A percentile compares a stretch with the other conserved stretches of the same genome.
These are phyloP conservation scores for Pseudomassariella vexata DNA, from an alignment of 2,329 filamentous ascomycete species.

Conservation along the genomic window DNA sequence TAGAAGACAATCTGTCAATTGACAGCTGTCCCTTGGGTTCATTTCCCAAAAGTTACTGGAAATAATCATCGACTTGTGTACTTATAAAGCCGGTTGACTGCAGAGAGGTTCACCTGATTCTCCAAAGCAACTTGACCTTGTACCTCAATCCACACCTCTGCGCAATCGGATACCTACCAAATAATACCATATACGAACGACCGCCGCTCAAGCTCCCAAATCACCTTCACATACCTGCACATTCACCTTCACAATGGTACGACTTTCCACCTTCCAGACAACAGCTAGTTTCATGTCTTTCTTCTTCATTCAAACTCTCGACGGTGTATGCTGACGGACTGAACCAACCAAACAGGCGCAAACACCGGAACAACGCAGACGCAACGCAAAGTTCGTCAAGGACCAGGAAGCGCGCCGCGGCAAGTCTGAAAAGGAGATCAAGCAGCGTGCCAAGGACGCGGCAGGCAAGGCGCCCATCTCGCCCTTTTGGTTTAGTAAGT, in stretches of 20 bases:
- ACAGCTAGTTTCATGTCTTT: too few relatives aligned
- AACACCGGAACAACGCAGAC: conserved; percentile 77
- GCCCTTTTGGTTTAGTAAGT: conserved; percentile 57
- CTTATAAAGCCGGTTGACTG: too few relatives aligned
- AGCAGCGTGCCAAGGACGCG: conserved; percentile 52
- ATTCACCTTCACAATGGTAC: conserved; percentile 20
- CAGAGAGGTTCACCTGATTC: too few relatives aligned
- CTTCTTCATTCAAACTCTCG: neutral
- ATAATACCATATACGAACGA: too few relatives aligned
- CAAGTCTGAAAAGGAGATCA: conserved; percentile 61
- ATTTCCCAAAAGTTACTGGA: too few relatives aligned
- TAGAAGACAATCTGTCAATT: too few relatives aligned
- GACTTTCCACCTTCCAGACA: conserved; percentile 2
- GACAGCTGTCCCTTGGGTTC: too few relatives aligned
- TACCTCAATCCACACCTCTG: too few relatives aligned
- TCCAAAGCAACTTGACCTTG: too few relatives aligned
- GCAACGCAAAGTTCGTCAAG: conserved; percentile 74
- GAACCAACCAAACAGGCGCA: conserved; percentile 53
- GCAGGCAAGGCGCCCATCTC: conserved; percentile 59
- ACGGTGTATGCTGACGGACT: too few relatives aligned
- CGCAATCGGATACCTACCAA: too few relatives aligned
- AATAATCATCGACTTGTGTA: too few relatives aligned
- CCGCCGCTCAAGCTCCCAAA: neutral
- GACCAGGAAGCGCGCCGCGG: conserved; percentile 69
- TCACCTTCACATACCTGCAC: neutral